Percentiles rank a stretch among this genome's conserved stretches.
These are phyloP conservation scores for Huntiella abstrusa DNA, from an alignment of 2,329 filamentous ascomycete genomes.

Conservation along the genomic window DNA sequence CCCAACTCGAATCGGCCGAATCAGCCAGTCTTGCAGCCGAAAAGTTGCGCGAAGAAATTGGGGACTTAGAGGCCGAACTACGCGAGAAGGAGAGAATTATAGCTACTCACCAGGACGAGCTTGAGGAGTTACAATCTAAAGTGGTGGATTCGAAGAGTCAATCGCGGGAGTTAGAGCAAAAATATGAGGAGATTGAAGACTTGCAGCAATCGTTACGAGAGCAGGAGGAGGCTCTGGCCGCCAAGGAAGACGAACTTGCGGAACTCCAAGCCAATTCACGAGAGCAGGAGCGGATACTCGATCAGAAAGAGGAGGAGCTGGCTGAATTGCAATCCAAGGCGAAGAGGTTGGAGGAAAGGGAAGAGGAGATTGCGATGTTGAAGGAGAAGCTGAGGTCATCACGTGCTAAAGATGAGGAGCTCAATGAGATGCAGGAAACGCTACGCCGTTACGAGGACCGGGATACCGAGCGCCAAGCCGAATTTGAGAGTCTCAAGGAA, in stretches of 20 bases:
- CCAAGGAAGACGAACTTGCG: constrained; percentile 6
- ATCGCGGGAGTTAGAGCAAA: constrained; percentile 33
- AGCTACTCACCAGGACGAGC: constrained; percentile 55
- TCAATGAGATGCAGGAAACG: constrained; percentile 2
- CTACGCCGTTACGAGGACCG: constrained; percentile 3
- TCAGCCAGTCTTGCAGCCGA: constrained; percentile 7
- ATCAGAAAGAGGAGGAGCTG: constrained; percentile 6
- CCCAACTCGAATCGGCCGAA: constrained; percentile 32
- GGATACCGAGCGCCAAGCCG: constrained; percentile 5
- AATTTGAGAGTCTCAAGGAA: constrained; percentile 8
- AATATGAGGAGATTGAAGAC: constrained; percentile 26
- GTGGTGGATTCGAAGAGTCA: constrained; percentile 25
- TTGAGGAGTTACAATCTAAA: constrained; percentile 45
- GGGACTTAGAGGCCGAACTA: constrained; percentile 56
- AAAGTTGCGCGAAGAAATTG: constrained; percentile 53
- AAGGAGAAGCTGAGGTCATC: constrained; percentile 5
- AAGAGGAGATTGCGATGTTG: constrained; percentile 5
- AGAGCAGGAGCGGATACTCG: constrained; percentile 4
- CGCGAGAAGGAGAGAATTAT: constrained; percentile 58
- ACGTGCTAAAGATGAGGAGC: constrained; percentile 1
- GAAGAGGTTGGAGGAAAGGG: constrained; percentile 4
- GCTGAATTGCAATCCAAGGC: constrained; percentile 6
- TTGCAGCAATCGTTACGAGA: constrained; percentile 5
- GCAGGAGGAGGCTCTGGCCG: constrained; percentile 4
- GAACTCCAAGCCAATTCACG: constrained; percentile 21